phyloP scores from a whole-genome alignment of 2,329 filamentous ascomycete genomes.

The Colletotrichum australisinense region DNA sequence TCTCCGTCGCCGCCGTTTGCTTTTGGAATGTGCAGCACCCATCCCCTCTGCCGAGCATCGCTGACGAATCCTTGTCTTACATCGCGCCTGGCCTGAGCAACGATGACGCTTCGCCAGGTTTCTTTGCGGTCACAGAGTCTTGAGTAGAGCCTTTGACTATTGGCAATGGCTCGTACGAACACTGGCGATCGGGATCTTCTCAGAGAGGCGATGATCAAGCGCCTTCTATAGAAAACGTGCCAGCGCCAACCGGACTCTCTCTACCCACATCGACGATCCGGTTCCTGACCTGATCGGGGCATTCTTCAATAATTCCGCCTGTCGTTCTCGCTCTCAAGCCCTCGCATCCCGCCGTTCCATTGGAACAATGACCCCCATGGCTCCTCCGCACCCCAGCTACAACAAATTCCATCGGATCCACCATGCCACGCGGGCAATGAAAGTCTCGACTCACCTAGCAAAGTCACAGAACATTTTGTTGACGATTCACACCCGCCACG shows the following conservation, averaged over 20 bases:
- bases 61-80: constrained; percentile 6
- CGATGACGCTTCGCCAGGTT: neutral
- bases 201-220: neutral
- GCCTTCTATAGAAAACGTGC: neutral
- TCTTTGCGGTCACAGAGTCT: neutral
- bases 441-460: neutral
- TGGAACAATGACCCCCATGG: neutral
- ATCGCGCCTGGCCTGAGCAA: neutral
- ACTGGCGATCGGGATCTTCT: neutral
- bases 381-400: neutral
- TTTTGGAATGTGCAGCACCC: neutral
- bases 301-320: neutral
- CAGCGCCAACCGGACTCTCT: neutral
- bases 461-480: neutral
- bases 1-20: neutral
- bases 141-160: neutral
- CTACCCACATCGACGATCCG: neutral
- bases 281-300: neutral
- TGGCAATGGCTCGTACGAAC: neutral
- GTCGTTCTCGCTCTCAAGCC: neutral
- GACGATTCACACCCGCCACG: neutral
- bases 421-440: constrained; percentile 5
- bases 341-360: neutral
- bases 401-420: neutral
- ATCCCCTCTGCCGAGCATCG: constrained; percentile 4